A percentile compares a stretch with the other conserved stretches of the same genome.
Conservation (phyloP, 495 filamentous ascomycete species). For the Neurospora africana region DNA sequence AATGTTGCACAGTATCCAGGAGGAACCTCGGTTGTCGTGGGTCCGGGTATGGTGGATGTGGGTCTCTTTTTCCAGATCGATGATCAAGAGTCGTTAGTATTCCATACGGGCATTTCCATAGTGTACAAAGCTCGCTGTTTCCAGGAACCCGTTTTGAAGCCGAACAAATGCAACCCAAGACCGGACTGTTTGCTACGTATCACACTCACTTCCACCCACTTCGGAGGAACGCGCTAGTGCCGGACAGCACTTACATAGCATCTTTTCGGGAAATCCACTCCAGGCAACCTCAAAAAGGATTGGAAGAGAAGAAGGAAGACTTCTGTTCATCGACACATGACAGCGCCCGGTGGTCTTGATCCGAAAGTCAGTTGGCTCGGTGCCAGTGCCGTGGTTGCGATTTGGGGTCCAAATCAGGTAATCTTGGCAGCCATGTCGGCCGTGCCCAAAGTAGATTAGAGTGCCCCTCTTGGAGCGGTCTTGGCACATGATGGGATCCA, state of each 20-base stretch:
- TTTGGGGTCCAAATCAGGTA: not conserved
- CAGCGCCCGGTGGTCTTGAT: not conserved
- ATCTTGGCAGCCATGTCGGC: not conserved
- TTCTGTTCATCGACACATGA: not conserved
- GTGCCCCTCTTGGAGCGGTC: not conserved
- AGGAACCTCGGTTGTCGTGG: not conserved
- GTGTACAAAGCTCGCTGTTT: not conserved
- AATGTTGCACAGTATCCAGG: not conserved
- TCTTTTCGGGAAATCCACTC: not conserved
- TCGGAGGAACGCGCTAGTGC: not conserved
- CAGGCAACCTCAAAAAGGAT: not conserved
- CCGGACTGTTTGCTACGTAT: not conserved
- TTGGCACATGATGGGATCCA: not conserved
- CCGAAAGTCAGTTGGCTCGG: not conserved
- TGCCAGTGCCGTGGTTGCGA: no score
- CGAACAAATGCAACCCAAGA: not conserved
- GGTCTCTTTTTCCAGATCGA: not conserved
- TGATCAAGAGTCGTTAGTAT: no score
- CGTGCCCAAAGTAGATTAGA: not conserved
- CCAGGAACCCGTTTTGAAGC: not conserved
- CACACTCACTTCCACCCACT: not conserved
- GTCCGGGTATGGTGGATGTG: not conserved
- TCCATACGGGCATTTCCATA: no score
- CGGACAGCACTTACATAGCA: not conserved
- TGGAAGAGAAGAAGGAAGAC: not conserved